Base-by-base conservation (phyloP, 2,329 filamentous ascomycete genomes). In the Plenodomus lindquistii region DNA sequence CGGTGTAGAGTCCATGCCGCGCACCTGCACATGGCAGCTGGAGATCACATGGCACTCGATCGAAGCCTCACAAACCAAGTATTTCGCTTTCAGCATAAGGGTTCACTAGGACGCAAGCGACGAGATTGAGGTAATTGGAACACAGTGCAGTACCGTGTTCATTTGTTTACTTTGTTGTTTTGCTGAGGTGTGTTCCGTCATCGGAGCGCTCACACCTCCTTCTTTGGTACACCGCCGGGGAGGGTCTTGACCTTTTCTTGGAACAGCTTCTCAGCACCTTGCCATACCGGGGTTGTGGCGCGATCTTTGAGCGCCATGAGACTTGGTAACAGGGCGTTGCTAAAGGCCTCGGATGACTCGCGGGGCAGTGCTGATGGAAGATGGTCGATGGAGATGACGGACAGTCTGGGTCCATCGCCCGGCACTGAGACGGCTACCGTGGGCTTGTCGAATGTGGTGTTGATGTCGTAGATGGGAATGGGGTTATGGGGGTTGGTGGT, bases 391-490 rank as follows among this genome's bases (percentile, higher is more conserved):
- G 85, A 88, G 73, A 97, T 96, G 60, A 97, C 89, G 40, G 83
- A 86, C 47, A 96, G 75, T 7, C 82, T 81, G 0, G 84, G 81
- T 44, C 77, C 76, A 45, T 79, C 75, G 39, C 73, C 79, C 65
- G 76, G 83, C 56, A 80, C 84, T 27, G 84, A 77, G 19, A 94
- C 88, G 1, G 85, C 81, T 0, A 96, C 86, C 1, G 91, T 96
- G n/a, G 92, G 93, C 69, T 89, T 85, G 69, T 85, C 84, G 69
- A 97, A 97, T 18, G 91, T 94, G 40, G 89, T 96, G 73, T 89
- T 89, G 69, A 88, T 84, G 59, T 81, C 80, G 79, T 96, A 96
- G 67, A 96, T 86, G 19, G 91, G 91, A 46, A 92, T 84, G 3
- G 82, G 82, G 73, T 88, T 88, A 75, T 87, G 79, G 2, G 84